Conservation (phyloP, 805 yeast genomes). For the Candida piceae region DNA sequence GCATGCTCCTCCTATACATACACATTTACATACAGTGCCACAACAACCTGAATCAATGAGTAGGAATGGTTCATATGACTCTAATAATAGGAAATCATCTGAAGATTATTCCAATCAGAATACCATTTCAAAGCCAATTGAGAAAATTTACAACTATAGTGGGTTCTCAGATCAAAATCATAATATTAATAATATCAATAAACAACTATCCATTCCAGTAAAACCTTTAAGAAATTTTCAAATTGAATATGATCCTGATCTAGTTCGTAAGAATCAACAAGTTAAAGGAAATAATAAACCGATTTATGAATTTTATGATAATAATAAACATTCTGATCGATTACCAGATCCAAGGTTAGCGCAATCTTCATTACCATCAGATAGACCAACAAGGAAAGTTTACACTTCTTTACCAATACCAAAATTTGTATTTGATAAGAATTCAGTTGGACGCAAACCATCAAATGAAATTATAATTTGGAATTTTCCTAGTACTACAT, state of each 20-base stretch:
- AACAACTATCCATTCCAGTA: neutral
- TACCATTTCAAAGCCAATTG: neutral
- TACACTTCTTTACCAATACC: conserved; percentile 13
- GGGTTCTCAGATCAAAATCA: conserved; percentile 19
- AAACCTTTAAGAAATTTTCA: conserved; percentile 10
- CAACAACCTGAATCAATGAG: conserved; percentile 1
- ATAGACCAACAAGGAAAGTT: conserved; percentile 8
- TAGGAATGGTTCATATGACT: neutral
- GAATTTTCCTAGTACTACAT: conserved; percentile 54
- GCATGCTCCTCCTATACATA: too few species aligned
- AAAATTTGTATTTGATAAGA: conserved; percentile 52
- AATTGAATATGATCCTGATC: neutral
- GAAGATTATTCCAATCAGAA: neutral
- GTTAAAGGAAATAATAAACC: too few species aligned
- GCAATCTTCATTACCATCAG: conserved; percentile 5
- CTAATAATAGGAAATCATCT: neutral
- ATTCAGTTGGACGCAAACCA: conserved; percentile 75
- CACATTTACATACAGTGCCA: too few species aligned
- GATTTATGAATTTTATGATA: neutral
- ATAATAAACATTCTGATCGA: too few species aligned
- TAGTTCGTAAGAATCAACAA: too few species aligned
- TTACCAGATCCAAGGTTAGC: conserved; percentile 20
- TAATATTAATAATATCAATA: conserved; percentile 3
- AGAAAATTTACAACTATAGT: conserved; percentile 15
- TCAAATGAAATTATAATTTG: conserved; percentile 63